These are phyloP conservation scores for Colletotrichum cuscutae DNA, from an alignment of 2,329 filamentous ascomycete species.

Conservation along the genomic window DNA sequence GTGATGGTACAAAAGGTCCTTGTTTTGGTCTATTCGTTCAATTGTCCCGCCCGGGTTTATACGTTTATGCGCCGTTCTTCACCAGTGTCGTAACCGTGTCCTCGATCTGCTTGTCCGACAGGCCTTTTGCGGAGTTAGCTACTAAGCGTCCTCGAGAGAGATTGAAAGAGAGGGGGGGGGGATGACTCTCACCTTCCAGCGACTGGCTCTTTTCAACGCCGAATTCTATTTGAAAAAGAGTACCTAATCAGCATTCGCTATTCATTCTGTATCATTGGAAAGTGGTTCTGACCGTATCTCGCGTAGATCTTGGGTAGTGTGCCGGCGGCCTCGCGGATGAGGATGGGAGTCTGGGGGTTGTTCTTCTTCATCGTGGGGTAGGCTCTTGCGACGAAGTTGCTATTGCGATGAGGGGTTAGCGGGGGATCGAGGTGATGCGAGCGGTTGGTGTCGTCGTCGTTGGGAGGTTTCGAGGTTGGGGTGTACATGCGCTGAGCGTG, in stretches of 20 bases:
- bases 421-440: neutral
- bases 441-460: neutral
- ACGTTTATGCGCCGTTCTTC: conserved; percentile 44
- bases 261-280: neutral
- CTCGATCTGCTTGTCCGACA: conserved; percentile 71
- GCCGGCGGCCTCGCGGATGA: conserved; percentile 91
- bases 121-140: conserved; percentile 45
- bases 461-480: neutral
- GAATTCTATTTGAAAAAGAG: conserved; percentile 52
- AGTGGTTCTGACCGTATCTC: conserved; percentile 78
- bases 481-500: too few species aligned
- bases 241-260: conserved; percentile 36
- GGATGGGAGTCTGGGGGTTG: conserved; percentile 92
- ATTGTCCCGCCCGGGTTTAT: neutral
- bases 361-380: conserved; percentile 99
- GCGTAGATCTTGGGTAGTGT: conserved; percentile 89
- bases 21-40: conserved; percentile 6
- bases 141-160: neutral
- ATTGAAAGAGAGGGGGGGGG: conserved; percentile 47
- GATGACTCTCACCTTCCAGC: conserved; percentile 54
- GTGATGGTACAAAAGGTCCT: conserved; percentile 20
- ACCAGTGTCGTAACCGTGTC: conserved; percentile 66
- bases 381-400: conserved; percentile 87
- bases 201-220: conserved; percentile 67
- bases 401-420: conserved; percentile 49